Percentiles rank a stretch among this genome's conserved stretches.
Evolutionary conservation across 805 yeast genomes (phyloP).

Genomic region (Saccharomycopsis vini): DNA sequence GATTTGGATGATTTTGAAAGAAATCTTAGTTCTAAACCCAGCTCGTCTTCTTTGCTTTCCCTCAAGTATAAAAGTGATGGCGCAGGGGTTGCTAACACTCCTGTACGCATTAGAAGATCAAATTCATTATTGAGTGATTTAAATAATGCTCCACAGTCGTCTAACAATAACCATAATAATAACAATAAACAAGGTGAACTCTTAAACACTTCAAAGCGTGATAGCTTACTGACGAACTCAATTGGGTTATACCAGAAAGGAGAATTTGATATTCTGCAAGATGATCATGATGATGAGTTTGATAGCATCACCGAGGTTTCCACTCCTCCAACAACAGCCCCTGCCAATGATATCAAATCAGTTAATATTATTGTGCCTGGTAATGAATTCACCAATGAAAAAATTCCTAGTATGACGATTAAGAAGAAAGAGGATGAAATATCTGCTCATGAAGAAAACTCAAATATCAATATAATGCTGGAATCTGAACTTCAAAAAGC

Average conservation of each 20-base stretch:
- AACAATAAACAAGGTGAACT: background rate
- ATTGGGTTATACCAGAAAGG: background rate
- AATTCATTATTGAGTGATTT: conserved; percentile 10
- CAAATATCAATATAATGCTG: conserved; percentile 22
- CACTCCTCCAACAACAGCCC: conserved; percentile 9
- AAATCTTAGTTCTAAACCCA: conserved; percentile 2
- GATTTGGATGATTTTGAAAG: conserved; percentile 3
- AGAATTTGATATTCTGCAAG: background rate
- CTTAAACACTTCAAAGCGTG: too few relatives aligned
- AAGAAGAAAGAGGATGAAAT: background rate
- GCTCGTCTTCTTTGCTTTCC: conserved; percentile 9
- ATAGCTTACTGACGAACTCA: background rate
- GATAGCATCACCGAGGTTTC: conserved; percentile 4
- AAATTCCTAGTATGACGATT: background rate
- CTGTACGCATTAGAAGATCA: background rate
- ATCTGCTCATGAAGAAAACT: background rate
- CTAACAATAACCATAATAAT: background rate
- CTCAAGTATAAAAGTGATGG: background rate
- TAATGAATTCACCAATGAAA: background rate
- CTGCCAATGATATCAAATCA: background rate
- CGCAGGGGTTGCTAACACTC: background rate
- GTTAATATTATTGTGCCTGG: background rate
- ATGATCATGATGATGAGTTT: conserved; percentile 3
- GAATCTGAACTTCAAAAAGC: conserved; percentile 36
- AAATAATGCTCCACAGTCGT: background rate